phyloP scores from a whole-genome alignment of 192 early-diverging fungal species.

The Endogone sp. region DNA sequence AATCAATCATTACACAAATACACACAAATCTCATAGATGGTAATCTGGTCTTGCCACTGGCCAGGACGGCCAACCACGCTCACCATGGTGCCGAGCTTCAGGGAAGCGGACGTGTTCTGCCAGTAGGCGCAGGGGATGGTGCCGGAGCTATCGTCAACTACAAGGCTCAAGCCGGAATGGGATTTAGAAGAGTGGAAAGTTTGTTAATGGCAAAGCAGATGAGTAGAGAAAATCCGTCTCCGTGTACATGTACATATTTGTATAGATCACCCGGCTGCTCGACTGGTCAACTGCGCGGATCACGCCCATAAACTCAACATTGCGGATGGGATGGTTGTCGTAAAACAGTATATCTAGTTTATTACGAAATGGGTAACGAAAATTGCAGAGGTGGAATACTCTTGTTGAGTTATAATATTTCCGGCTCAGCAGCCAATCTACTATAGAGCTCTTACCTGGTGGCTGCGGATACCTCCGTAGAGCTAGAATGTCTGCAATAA shows the following conservation, averaged over 20 bases:
- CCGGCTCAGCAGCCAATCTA: background rate
- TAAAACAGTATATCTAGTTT: background rate
- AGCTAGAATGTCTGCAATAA: background rate
- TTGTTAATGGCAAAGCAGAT: background rate
- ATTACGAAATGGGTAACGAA: background rate
- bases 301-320: conserved; percentile 1
- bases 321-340: conserved; percentile 1
- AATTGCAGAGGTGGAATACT: too few species aligned
- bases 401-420: too few species aligned
- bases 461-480: background rate
- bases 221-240: background rate
- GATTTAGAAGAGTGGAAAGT: background rate
- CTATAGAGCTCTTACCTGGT: background rate
- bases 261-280: background rate
- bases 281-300: background rate
- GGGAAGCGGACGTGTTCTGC: background rate
- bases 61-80: background rate
- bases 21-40: background rate
- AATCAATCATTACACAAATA: background rate
- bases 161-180: background rate
- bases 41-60: background rate
- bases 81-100: background rate
- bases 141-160: background rate
- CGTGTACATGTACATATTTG: too few species aligned
- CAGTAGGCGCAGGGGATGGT: background rate